Percentiles rank a stretch among this genome's conserved stretches.
Evolutionary conservation across 2,329 filamentous ascomycete genomes (phyloP).

Genomic region (Chrysoporthe austroafricana): DNA sequence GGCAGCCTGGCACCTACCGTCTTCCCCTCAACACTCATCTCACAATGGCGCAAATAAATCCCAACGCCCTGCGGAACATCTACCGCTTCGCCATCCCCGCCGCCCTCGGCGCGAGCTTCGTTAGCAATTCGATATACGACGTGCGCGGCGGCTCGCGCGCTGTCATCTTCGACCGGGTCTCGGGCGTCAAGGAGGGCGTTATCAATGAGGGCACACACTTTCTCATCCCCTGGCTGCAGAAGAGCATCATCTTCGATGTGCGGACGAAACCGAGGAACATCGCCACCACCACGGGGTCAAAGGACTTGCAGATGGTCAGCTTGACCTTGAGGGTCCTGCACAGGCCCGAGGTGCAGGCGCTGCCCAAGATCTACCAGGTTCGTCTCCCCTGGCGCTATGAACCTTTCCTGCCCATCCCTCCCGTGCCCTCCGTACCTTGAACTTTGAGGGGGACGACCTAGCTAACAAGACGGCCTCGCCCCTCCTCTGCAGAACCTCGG

Average conservation of each 20-base stretch:
- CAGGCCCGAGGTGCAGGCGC: constrained; percentile 85
- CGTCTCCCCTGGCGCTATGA: constrained; percentile 32
- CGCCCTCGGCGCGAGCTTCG: constrained; percentile 67
- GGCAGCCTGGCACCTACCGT: neutral
- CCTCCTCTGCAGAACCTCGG: constrained; percentile 75
- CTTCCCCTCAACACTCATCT: neutral
- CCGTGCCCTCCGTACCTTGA: neutral
- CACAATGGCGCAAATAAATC: constrained; percentile 53
- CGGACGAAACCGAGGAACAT: constrained; percentile 97
- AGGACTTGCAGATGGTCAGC: constrained; percentile 99
- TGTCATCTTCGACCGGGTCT: constrained; percentile 95
- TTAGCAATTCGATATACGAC: constrained; percentile 89
- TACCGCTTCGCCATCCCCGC: constrained; percentile 75
- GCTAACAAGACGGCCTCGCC: constrained; percentile 3
- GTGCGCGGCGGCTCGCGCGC: constrained; percentile 93
- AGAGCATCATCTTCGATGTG: constrained; percentile 93
- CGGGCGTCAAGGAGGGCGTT: constrained; percentile 90
- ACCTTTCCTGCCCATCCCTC: neutral
- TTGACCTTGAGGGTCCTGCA: constrained; percentile 94
- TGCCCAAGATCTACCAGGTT: constrained; percentile 99
- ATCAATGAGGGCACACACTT: constrained; percentile 98
- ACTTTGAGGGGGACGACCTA: neutral
- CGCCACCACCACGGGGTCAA: constrained; percentile 94
- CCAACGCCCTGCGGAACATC: constrained; percentile 39
- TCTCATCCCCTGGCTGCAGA: constrained; percentile 92